These are phyloP conservation scores for Suillus paluster DNA, from an alignment of 768 basidiomycete species.

Conservation along the genomic window DNA sequence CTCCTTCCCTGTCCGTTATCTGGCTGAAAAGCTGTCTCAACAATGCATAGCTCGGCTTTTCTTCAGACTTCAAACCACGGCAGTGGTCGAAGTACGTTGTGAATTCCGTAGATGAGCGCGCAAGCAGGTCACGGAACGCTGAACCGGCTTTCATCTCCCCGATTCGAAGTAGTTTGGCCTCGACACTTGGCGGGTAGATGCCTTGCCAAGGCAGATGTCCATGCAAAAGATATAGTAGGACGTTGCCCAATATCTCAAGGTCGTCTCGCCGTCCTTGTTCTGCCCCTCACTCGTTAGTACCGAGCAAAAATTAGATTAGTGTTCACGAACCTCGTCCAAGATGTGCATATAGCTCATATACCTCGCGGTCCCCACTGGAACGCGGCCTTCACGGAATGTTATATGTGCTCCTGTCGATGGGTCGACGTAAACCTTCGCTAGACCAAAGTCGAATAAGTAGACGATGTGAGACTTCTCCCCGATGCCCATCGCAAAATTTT, in stretches of 20 bases:
- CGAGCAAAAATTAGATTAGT: not conserved
- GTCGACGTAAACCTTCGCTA: slow-evolving; percentile 15
- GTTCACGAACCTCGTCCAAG: slow-evolving; percentile 15
- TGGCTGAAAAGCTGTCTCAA: slow-evolving; percentile 18
- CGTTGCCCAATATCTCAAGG: slow-evolving; percentile 22
- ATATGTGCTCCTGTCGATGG: slow-evolving; percentile 18
- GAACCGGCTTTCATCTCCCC: slow-evolving; percentile 20
- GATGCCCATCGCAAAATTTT: slow-evolving; percentile 23
- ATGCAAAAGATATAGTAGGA: slow-evolving; percentile 26
- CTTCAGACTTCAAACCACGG: slow-evolving; percentile 20
- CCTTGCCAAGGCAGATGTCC: slow-evolving; percentile 28
- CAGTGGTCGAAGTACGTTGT: slow-evolving; percentile 19
- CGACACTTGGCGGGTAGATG: slow-evolving; percentile 11
- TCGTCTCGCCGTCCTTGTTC: slow-evolving; percentile 30
- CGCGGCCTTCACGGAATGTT: slow-evolving; percentile 14
- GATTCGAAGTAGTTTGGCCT: slow-evolving; percentile 9
- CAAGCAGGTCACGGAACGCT: not conserved
- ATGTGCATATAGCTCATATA: slow-evolving; percentile 19
- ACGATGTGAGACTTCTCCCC: slow-evolving; percentile 7
- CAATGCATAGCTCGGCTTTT: slow-evolving; percentile 23
- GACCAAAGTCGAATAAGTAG: slow-evolving; percentile 25
- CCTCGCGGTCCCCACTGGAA: slow-evolving; percentile 15
- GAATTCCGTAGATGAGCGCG: slow-evolving; percentile 10
- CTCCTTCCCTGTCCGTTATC: not conserved
- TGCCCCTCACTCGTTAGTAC: not conserved